Evolutionary conservation across 78 protist genomes (phyloP), one percentile per base, ranked within the genome.

Genomic region (Dictyostelium capitatum): DNA sequence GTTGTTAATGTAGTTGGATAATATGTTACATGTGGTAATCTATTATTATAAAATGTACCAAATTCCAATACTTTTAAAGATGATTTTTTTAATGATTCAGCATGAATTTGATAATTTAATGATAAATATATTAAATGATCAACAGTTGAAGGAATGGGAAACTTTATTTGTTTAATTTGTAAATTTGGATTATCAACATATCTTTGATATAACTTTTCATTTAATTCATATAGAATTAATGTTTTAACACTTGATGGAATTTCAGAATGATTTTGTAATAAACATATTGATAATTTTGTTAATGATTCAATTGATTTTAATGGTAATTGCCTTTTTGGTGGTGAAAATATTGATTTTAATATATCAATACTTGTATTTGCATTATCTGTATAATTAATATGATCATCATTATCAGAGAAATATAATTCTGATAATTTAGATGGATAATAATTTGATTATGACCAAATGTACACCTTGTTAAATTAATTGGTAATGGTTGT

Each of bases 51-150:
- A 62, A 62, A 62, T 25, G 20, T 62, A 62, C 70, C 70, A 23
- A 62, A 62, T 62, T 62, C 70, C 2, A 62, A 3, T 8, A 4
- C 10, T 11, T 9, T 11, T 11, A 62, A 17, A 23, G 23, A 25
- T 23, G 70, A 62, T 11, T 25, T 23, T n/a, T 17, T 23, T 62
- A 62, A 10, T 4, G 43, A 25, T 25, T 62, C 70, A 62, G 19
- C 28, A 62, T 62, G 41, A 25, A 62, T 62, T 62, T 62, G 70
- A 62, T 11, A 62, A 62, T 62, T 62, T 62, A 62, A 62, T 23
- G 70, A 62, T 62, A 62, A 25, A 25, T 25, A 62, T 4, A 62
- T 62, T 62, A 62, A 25, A 11, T 30, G 23, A 25, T 62, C 41
- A 62, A 62, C 28, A 62, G 23, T 30, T 9, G 3, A 11, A 10